A percentile compares a stretch with the other conserved stretches of the same genome.
Evolutionary conservation across 306 rosid genomes (phyloP).

Genomic region (Cicer pinnatifidum): DNA sequence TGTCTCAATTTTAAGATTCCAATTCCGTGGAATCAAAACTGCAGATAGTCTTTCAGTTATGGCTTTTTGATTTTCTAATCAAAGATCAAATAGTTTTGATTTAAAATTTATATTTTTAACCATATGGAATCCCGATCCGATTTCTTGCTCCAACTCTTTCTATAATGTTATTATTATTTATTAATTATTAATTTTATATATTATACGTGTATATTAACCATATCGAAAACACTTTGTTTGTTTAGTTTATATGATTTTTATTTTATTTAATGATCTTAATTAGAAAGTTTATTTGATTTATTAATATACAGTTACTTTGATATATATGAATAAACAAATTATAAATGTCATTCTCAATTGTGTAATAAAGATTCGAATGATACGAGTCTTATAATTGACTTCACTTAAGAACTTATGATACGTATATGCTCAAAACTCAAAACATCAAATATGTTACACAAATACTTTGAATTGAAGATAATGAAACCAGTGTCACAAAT

Average conservation of each 20-base stretch:
- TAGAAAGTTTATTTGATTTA: background rate
- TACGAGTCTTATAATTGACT: background rate
- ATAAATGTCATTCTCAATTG: background rate
- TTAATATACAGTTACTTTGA: background rate
- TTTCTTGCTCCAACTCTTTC: background rate
- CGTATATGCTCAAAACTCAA: background rate
- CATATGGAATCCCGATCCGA: too few species aligned
- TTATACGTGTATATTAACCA: background rate
- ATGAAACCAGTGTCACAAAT: too few species aligned
- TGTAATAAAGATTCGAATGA: background rate
- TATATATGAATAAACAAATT: background rate
- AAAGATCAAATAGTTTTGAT: too few species aligned
- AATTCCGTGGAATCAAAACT: too few species aligned
- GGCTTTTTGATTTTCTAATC: too few species aligned
- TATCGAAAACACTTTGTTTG: conserved; percentile 9
- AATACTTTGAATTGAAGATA: too few species aligned
- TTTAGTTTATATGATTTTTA: background rate
- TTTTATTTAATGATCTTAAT: too few species aligned
- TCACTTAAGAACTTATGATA: background rate
- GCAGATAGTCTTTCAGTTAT: too few species aligned
- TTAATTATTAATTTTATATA: background rate
- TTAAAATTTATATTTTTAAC: too few species aligned
- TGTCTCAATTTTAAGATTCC: too few species aligned
- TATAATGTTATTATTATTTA: background rate
- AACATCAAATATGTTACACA: background rate